These are phyloP conservation scores for Torulaspora gathmanii DNA, from an alignment of 805 yeast genomes.

Conservation along the genomic window DNA sequence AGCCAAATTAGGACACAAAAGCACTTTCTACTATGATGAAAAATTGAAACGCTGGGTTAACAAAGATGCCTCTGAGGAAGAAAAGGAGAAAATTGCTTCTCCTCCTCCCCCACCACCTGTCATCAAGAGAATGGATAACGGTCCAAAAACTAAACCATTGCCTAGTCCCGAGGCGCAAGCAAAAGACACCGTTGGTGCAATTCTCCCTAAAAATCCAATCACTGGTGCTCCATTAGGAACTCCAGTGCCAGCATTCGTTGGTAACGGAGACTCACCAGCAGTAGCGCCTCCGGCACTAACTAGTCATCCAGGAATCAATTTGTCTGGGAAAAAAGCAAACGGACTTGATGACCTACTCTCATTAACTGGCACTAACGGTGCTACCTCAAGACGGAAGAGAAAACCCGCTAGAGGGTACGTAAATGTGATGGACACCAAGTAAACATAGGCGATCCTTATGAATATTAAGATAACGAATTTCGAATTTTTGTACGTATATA, in stretches of 20 bases:
- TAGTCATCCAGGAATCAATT: conserved; percentile 18
- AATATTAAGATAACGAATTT: neutral
- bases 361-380: conserved; percentile 29
- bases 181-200: conserved; percentile 29
- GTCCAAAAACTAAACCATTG: conserved; percentile 37
- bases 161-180: conserved; percentile 31
- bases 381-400: conserved; percentile 39
- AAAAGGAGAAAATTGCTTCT: conserved; percentile 48
- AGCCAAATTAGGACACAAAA: conserved; percentile 80
- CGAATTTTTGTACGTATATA: neutral
- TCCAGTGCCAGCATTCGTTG: conserved; percentile 1
- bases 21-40: conserved; percentile 71
- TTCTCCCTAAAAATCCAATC: conserved; percentile 33
- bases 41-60: conserved; percentile 84
- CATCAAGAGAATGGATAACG: conserved; percentile 37
- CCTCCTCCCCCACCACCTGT: conserved; percentile 65
- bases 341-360: conserved; percentile 47
- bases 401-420: conserved; percentile 57
- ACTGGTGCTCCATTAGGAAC: conserved; percentile 32
- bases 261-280: conserved; percentile 11
- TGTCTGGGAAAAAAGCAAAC: conserved; percentile 36
- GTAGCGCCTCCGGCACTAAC: conserved; percentile 14
- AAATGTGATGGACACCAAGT: conserved; percentile 50
- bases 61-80: conserved; percentile 60
- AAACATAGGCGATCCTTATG: neutral